These are phyloP conservation scores for Asterophora lycoperdoides DNA, from an alignment of 768 basidiomycete species.

Conservation along the genomic window DNA sequence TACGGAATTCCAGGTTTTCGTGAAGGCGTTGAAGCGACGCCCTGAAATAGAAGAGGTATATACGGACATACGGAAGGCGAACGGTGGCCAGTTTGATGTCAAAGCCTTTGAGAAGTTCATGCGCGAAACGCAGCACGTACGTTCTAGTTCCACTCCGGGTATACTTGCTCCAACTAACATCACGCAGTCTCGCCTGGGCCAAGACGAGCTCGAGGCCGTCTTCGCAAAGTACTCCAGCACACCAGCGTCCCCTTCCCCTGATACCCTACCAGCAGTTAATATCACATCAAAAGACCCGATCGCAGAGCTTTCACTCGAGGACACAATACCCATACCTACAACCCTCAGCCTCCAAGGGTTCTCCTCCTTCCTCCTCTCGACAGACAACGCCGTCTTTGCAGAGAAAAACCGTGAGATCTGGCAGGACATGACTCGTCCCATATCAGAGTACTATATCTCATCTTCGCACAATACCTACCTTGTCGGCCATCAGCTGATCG, in stretches of 20 bases:
- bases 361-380: constrained; percentile 73
- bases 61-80: constrained; percentile 27
- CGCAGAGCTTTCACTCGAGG: too few species aligned
- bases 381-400: constrained; percentile 61
- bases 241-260: neutral
- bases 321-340: neutral
- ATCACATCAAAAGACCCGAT: constrained; percentile 8
- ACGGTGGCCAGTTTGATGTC: constrained; percentile 37
- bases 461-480: constrained; percentile 93
- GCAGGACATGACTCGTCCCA: constrained; percentile 87
- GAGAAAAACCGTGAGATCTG: constrained; percentile 40
- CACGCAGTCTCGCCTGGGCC: neutral
- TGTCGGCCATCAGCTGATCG: constrained; percentile 81
- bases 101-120: constrained; percentile 43
- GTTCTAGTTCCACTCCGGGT: constrained; percentile 2
- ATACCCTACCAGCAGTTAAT: constrained; percentile 9
- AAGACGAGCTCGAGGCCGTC: constrained; percentile 3
- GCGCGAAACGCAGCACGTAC: constrained; percentile 39
- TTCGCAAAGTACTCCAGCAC: constrained; percentile 15
- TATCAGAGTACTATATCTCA: constrained; percentile 85
- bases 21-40: constrained; percentile 78
- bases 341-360: constrained; percentile 60
- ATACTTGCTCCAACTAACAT: neutral
- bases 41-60: constrained; percentile 76
- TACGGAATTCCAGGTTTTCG: constrained; percentile 73